Percentiles rank a stretch among this genome's conserved stretches.
Evolutionary conservation across 176 grass and related monocot genomes (phyloP).

Genomic region (Thalia dealbata): DNA sequence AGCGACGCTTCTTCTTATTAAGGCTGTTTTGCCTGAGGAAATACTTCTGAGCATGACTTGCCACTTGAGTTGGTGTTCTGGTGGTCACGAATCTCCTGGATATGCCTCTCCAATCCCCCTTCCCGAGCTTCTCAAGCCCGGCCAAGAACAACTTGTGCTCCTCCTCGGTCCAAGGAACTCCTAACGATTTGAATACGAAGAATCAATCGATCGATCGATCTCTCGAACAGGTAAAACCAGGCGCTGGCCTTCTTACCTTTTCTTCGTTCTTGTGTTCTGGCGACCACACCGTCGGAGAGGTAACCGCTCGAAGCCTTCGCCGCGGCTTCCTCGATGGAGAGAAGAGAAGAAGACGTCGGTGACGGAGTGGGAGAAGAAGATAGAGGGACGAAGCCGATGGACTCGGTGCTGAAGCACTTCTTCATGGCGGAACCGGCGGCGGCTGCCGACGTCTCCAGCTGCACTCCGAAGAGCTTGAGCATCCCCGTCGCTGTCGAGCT

Average conservation of each 20-base stretch:
- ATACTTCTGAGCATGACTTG: slow-evolving; percentile 93
- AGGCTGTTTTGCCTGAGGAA: slow-evolving; percentile 72
- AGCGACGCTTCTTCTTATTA: slow-evolving; percentile 79
- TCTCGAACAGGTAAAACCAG: too few relatives aligned
- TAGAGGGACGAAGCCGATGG: slow-evolving; percentile 27
- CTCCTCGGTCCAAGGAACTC: slow-evolving; percentile 89
- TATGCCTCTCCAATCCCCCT: slow-evolving; percentile 91
- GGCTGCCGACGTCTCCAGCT: slow-evolving; percentile 33
- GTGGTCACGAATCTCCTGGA: slow-evolving; percentile 72
- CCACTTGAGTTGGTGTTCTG: slow-evolving; percentile 86
- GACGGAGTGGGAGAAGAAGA: slow-evolving; percentile 24
- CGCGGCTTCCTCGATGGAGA: slow-evolving; percentile 44
- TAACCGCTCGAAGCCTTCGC: slow-evolving; percentile 64
- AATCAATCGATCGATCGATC: too few relatives aligned
- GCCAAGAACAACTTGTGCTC: slow-evolving; percentile 72
- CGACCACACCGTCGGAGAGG: slow-evolving; percentile 57
- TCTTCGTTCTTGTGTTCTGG: slow-evolving; percentile 66
- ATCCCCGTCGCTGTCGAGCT: slow-evolving; percentile 44
- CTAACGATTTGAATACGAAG: slow-evolving; percentile 21
- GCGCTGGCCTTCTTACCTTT: slow-evolving; percentile 60
- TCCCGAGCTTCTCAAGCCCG: slow-evolving; percentile 72
- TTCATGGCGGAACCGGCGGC: slow-evolving; percentile 29
- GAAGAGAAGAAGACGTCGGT: slow-evolving; percentile 26
- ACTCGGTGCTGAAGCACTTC: slow-evolving; percentile 69
- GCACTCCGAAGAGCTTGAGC: slow-evolving; percentile 79